Percentiles rank a stretch among this genome's conserved stretches.
phyloP scores from a whole-genome alignment of 495 filamentous ascomycete genomes.

The Choiromyces venosus region DNA sequence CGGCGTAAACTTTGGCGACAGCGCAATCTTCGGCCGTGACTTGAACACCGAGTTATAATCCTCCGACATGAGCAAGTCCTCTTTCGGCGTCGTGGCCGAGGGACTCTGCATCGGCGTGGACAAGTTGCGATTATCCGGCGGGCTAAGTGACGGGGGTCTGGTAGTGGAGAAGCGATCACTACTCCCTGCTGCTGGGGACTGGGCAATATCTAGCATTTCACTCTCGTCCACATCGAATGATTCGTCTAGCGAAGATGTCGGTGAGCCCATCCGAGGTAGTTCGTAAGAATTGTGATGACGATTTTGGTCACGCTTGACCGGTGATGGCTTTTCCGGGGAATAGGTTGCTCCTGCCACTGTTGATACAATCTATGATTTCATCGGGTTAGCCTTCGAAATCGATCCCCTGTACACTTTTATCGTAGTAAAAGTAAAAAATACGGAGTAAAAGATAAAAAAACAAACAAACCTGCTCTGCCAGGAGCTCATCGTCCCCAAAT shows the following conservation, averaged over 20 bases:
- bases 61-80: constrained; percentile 37
- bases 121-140: constrained; percentile 4
- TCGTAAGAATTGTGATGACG: constrained; percentile 14
- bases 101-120: constrained; percentile 18
- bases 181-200: constrained; percentile 10
- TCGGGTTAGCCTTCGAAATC: constrained; percentile 7
- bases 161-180: constrained; percentile 1
- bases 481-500: constrained; percentile 32
- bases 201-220: constrained; percentile 12
- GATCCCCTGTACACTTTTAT: neutral
- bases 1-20: constrained; percentile 39
- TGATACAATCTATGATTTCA: constrained; percentile 32
- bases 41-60: constrained; percentile 42
- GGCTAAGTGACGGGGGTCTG: constrained; percentile 8
- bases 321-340: constrained; percentile 39
- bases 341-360: constrained; percentile 26
- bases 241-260: constrained; percentile 12
- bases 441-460: neutral
- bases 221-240: constrained; percentile 31
- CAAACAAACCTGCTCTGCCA: constrained; percentile 38
- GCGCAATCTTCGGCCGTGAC: constrained; percentile 39
- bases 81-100: constrained; percentile 30
- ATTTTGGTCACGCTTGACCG: constrained; percentile 17
- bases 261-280: constrained; percentile 3
- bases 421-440: too few relatives aligned